Base-by-base conservation (phyloP, 2,329 filamentous ascomycete genomes). In the Ophiostoma himal-ulmi region DNA sequence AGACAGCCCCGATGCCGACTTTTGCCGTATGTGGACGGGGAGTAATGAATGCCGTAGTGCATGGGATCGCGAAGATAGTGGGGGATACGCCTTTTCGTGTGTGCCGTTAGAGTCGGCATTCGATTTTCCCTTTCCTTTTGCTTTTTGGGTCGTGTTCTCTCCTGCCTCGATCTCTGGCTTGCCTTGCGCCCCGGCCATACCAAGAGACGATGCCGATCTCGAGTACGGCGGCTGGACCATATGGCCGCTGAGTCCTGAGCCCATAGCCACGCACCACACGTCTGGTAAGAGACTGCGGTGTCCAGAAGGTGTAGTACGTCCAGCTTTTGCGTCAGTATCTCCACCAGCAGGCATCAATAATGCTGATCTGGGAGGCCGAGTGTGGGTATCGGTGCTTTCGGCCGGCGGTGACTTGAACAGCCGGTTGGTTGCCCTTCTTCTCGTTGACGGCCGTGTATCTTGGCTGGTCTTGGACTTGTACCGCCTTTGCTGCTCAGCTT, bases 401-500 rank as follows among this genome's bases (percentile, higher is more conserved):
- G 69, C 64, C 2, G 78, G 78, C 22, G 79, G 76, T 60, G 75
- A 70, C 73, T 84, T 83, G 76, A 74, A 79, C 68, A 82, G 78
- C 67, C 78, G 79, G 20, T 72, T 74, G 69, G 79, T 75, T 8
- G 75, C 75, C 70, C 67, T 72, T 70, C 76, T 81, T 73, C 69
- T 69, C 22, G 11, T 34, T 10, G 60, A 17, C 3, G 36, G 66
- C 10, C 22, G 60, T 20, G 44, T 44, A 5, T 70, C 71, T 26
- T 69, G 57, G 26, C 48, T 60, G 1, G 39, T 17, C 34, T 77
- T 78, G 7, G 26, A n/a, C 22, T 77, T 78, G 67, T 81, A 78
- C 71, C 79, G 82, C 69, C 80, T 82, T 70, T 77, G 76, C 72
- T 79, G 79, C 69, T 80, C 78, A 14, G 76, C 76, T 48, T 80